Conservation (phyloP, 305 asterid genomes). For the Plantago lanceolata region DNA sequence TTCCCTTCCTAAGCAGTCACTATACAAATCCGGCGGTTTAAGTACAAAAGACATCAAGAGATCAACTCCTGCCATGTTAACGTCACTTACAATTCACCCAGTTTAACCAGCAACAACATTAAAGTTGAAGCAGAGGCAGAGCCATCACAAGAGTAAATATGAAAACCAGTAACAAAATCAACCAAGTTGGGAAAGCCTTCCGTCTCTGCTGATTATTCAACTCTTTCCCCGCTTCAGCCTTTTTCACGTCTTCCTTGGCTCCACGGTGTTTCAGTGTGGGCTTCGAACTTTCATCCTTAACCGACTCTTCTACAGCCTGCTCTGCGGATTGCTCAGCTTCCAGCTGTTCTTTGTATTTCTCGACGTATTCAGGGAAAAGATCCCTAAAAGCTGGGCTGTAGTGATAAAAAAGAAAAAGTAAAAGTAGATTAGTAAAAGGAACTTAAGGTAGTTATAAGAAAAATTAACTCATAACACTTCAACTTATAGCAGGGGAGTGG, state of each 20-base stretch:
- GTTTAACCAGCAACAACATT: constrained; percentile 24
- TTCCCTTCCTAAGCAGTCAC: constrained; percentile 29
- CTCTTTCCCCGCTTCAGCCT: constrained; percentile 40
- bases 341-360: constrained; percentile 71
- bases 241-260: constrained; percentile 36
- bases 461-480: background rate
- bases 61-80: constrained; percentile 15
- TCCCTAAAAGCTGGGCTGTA: constrained; percentile 77
- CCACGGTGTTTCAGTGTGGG: constrained; percentile 46
- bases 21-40: constrained; percentile 31
- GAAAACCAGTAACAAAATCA: constrained; percentile 52
- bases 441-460: background rate
- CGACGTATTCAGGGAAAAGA: constrained; percentile 83
- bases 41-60: constrained; percentile 21
- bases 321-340: constrained; percentile 48
- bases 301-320: constrained; percentile 36
- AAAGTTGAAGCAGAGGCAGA: constrained; percentile 76
- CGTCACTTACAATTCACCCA: constrained; percentile 19
- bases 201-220: constrained; percentile 39
- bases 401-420: constrained; percentile 12
- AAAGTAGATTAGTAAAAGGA: constrained; percentile 2
- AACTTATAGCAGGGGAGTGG: too few relatives aligned
- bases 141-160: constrained; percentile 81
- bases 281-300: constrained; percentile 29
- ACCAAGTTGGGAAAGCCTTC: constrained; percentile 67